These are phyloP conservation scores for Candida verbasci DNA, from an alignment of 805 yeast species.

Conservation along the genomic window DNA sequence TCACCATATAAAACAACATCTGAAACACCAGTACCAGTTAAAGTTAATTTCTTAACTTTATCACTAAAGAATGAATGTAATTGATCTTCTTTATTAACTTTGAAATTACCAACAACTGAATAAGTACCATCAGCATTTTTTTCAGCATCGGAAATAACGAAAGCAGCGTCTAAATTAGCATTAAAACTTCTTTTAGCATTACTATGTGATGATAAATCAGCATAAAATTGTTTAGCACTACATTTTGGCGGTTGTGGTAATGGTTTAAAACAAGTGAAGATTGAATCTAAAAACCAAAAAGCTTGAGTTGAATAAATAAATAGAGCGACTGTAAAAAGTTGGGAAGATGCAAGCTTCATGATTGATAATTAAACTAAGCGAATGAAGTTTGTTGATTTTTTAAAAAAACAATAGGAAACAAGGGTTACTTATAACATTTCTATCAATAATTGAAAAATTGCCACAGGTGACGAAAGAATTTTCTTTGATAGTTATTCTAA, in stretches of 20 bases:
- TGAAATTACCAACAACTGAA: constrained; percentile 20
- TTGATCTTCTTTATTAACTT: constrained; percentile 17
- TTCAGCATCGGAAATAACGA: constrained; percentile 20
- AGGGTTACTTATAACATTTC: too few species aligned
- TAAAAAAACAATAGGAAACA: too few species aligned
- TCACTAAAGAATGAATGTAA: constrained; percentile 12
- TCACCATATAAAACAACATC: constrained; percentile 12
- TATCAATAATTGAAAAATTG: too few species aligned
- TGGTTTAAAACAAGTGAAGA: neutral
- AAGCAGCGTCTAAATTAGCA: constrained; percentile 19
- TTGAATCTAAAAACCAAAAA: constrained; percentile 1
- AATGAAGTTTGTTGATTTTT: neutral
- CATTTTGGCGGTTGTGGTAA: constrained; percentile 1
- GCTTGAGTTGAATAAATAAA: constrained; percentile 4
- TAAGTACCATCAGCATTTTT: constrained; percentile 15
- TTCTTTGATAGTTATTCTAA: too few species aligned
- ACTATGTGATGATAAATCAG: neutral
- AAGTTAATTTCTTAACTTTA: constrained; percentile 13
- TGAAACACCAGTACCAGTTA: constrained; percentile 19
- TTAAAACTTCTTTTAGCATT: neutral
- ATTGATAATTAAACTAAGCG: neutral
- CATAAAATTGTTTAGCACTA: neutral
- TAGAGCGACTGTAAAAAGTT: constrained; percentile 6
- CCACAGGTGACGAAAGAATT: too few species aligned
- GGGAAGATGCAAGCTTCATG: constrained; percentile 3